Conservation (phyloP, 495 filamentous ascomycete genomes). For the Penicillium goetzii region DNA sequence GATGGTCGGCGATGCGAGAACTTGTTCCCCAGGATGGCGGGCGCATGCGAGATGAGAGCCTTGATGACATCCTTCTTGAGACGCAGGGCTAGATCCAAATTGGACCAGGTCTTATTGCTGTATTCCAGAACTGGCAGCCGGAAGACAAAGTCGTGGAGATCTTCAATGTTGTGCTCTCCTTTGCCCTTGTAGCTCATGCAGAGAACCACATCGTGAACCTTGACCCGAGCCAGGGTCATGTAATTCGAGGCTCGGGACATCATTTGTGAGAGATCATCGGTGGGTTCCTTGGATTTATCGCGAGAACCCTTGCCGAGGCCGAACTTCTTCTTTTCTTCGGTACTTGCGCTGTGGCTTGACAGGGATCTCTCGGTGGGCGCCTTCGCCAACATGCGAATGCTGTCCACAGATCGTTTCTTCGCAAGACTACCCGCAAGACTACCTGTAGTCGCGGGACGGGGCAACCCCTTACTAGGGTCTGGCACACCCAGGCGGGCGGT, state of each 20-base stretch:
- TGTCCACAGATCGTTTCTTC: conserved; percentile 73
- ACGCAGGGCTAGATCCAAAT: conserved; percentile 87
- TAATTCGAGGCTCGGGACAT: conserved; percentile 93
- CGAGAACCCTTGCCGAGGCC: conserved; percentile 52
- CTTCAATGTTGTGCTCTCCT: conserved; percentile 91
- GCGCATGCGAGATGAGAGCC: conserved; percentile 91
- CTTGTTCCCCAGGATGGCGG: conserved; percentile 97
- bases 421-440: conserved; percentile 36
- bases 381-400: conserved; percentile 57
- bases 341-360: conserved; percentile 51
- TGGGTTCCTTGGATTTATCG: conserved; percentile 58
- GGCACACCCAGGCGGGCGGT: conserved; percentile 46
- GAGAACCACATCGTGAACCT: conserved; percentile 90
- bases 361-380: conserved; percentile 51
- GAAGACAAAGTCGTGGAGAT: conserved; percentile 97
- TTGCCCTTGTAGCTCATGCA: conserved; percentile 97
- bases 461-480: conserved; percentile 24
- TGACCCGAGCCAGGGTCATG: conserved; percentile 95
- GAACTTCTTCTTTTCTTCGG: conserved; percentile 63
- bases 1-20: conserved; percentile 83
- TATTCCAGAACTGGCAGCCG: conserved; percentile 93
- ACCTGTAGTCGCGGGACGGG: conserved; percentile 40
- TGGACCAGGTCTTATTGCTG: conserved; percentile 98
- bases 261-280: conserved; percentile 98
- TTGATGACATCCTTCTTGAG: conserved; percentile 93